Percentiles rank a stretch among this genome's conserved stretches.
Evolutionary conservation across 2,329 filamentous ascomycete species (phyloP).

Genomic region (Stagonosporopsis tanaceti): DNA sequence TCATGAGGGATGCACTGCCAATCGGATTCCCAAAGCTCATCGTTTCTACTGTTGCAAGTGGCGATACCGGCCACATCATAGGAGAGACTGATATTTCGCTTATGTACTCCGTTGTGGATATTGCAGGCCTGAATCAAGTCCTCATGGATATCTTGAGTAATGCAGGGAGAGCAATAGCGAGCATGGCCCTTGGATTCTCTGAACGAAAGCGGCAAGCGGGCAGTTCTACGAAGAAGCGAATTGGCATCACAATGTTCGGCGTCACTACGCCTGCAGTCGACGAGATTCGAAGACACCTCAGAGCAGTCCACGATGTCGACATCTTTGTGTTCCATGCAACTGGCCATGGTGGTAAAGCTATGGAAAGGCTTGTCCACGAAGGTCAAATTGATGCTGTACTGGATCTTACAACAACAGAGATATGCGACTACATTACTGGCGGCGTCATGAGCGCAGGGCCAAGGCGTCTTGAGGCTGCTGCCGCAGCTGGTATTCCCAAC

Average conservation of each 20-base stretch:
- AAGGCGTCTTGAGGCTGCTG: conserved; percentile 65
- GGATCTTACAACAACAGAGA: conserved; percentile 76
- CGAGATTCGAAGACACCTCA: conserved; percentile 60
- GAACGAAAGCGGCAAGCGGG: neutral
- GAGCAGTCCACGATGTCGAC: conserved; percentile 56
- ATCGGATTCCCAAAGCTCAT: conserved; percentile 75
- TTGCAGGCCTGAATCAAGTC: conserved; percentile 70
- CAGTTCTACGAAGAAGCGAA: conserved; percentile 35
- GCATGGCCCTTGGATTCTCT: conserved; percentile 62
- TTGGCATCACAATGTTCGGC: conserved; percentile 78
- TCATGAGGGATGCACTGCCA: conserved; percentile 68
- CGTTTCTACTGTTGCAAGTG: conserved; percentile 73
- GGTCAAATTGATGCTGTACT: conserved; percentile 69
- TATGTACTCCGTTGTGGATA: conserved; percentile 76
- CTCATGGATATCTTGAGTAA: conserved; percentile 67
- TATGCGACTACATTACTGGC: conserved; percentile 67
- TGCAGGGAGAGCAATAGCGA: conserved; percentile 67
- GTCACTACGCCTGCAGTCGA: conserved; percentile 74
- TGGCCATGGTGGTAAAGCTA: conserved; percentile 71
- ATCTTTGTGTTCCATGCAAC: conserved; percentile 75
- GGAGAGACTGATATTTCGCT: conserved; percentile 73
- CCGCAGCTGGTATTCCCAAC: conserved; percentile 65
- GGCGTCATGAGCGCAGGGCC: conserved; percentile 69
- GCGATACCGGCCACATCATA: conserved; percentile 70
- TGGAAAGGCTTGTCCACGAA: conserved; percentile 70